phyloP scores from a whole-genome alignment of 1,139 yeast genomes.

The Protomyces lactucae-debilis region DNA sequence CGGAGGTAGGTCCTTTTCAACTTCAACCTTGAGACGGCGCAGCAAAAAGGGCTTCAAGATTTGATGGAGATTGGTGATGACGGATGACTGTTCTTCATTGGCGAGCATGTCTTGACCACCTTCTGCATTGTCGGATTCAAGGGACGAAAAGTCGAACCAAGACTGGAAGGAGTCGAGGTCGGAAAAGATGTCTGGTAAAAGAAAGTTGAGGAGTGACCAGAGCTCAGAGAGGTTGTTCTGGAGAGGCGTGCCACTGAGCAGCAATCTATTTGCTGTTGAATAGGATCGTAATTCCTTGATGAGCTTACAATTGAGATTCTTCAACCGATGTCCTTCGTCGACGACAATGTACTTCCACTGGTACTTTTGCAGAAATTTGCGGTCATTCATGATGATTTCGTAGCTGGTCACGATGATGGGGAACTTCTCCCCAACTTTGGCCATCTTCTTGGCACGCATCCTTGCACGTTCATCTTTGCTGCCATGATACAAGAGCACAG shows the following conservation, averaged over 20 bases:
- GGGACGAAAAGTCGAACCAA: slow-evolving; percentile 79
- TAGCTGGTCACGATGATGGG: slow-evolving; percentile 74
- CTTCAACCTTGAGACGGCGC: slow-evolving; percentile 67
- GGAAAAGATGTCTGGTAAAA: slow-evolving; percentile 77
- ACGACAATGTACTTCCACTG: slow-evolving; percentile 82
- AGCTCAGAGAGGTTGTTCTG: slow-evolving; percentile 29
- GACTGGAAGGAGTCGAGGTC: slow-evolving; percentile 83
- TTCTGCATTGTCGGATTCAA: slow-evolving; percentile 40
- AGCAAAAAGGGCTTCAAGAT: slow-evolving; percentile 82
- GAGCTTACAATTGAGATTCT: slow-evolving; percentile 71
- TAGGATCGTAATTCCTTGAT: slow-evolving; percentile 65
- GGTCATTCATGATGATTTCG: slow-evolving; percentile 71
- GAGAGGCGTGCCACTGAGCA: slow-evolving; percentile 59
- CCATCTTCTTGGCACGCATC: slow-evolving; percentile 43
- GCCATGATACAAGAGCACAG: slow-evolving; percentile 64
- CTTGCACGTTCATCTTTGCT: slow-evolving; percentile 51
- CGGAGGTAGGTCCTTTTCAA: slow-evolving; percentile 72
- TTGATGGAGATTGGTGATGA: slow-evolving; percentile 74
- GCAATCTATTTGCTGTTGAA: slow-evolving; percentile 56
- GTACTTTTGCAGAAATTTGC: slow-evolving; percentile 47
- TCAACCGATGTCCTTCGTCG: slow-evolving; percentile 93
- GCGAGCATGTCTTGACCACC: slow-evolving; percentile 40
- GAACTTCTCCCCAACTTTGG: slow-evolving; percentile 33
- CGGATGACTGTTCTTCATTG: slow-evolving; percentile 56
- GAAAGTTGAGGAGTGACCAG: slow-evolving; percentile 67